phyloP scores from a whole-genome alignment of 768 basidiomycete genomes.

The Glaciozyma antarctica region DNA sequence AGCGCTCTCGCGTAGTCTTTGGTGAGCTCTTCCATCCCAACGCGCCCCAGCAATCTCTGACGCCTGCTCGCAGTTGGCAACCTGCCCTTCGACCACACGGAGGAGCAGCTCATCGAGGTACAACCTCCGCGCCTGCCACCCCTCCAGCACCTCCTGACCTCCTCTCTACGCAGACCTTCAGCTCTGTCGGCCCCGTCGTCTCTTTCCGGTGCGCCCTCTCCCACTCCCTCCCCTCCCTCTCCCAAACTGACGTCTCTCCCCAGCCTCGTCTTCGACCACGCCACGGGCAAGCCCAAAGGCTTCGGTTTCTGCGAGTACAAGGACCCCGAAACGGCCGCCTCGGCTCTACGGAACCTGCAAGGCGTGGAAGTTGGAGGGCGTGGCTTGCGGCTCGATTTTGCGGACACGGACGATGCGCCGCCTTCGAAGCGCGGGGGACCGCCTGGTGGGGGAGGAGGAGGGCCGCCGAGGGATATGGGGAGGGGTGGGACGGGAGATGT shows the following conservation, averaged over 20 bases:
- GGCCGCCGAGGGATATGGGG: background rate
- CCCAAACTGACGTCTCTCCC: background rate
- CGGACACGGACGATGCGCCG: conserved; percentile 82
- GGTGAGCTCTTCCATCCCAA: background rate
- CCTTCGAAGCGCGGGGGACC: conserved; percentile 69
- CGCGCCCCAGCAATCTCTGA: background rate
- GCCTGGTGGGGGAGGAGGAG: conserved; percentile 14
- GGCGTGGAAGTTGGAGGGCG: conserved; percentile 86
- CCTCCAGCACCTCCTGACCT: background rate
- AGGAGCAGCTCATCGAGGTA: conserved; percentile 31
- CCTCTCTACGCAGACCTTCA: conserved; percentile 27
- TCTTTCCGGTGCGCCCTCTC: conserved; percentile 27
- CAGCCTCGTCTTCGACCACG: conserved; percentile 36
- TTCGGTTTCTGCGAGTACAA: conserved; percentile 47
- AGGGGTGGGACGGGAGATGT: background rate
- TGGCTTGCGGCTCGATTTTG: conserved; percentile 83
- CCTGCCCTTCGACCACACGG: conserved; percentile 30
- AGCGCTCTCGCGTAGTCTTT: conserved; percentile 29
- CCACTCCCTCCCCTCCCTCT: background rate
- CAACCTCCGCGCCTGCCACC: background rate
- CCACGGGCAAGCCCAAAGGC: conserved; percentile 88
- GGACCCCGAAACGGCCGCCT: conserved; percentile 91
- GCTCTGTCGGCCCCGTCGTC: conserved; percentile 35
- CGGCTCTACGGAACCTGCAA: conserved; percentile 92
- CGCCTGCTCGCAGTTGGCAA: conserved; percentile 25